Conservation (phyloP, 2,329 filamentous ascomycete genomes). For the Lachnellula hyalina region DNA sequence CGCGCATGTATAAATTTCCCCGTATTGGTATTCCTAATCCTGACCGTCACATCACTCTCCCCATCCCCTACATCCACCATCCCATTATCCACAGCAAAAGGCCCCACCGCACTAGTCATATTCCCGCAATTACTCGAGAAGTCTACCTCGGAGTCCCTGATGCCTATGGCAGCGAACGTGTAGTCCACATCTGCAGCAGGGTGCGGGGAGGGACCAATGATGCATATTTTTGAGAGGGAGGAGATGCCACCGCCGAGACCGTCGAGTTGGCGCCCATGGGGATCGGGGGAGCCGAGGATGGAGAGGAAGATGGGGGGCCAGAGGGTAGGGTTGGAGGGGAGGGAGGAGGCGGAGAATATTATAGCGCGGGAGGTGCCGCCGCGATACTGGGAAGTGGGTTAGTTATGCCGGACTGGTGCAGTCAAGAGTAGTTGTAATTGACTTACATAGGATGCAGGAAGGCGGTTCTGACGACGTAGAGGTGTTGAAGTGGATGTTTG, state of each 20-base stretch:
- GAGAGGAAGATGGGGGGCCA: constrained; percentile 53
- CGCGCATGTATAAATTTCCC: constrained; percentile 54
- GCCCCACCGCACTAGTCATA: constrained; percentile 63
- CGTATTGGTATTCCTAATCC: constrained; percentile 69
- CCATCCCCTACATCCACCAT: constrained; percentile 34
- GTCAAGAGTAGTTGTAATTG: background rate
- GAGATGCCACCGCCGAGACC: constrained; percentile 66
- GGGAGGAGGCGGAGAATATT: constrained; percentile 49
- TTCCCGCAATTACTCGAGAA: constrained; percentile 72
- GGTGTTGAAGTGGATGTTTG: background rate
- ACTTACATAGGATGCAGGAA: background rate
- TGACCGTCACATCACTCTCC: constrained; percentile 40
- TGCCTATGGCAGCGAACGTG: constrained; percentile 65
- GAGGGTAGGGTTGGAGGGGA: constrained; percentile 40
- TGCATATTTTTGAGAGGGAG: constrained; percentile 65
- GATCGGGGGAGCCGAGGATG: constrained; percentile 61
- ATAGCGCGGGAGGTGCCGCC: constrained; percentile 66
- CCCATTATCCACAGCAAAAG: constrained; percentile 54
- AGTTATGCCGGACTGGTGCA: constrained; percentile 20
- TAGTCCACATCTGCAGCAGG: constrained; percentile 58
- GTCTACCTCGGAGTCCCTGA: constrained; percentile 56
- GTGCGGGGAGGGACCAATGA: constrained; percentile 49
- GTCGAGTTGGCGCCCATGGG: constrained; percentile 64
- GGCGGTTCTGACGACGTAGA: background rate
- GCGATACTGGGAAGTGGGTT: constrained; percentile 53